These are phyloP conservation scores for Chlamydomonas schloesseri DNA, from an alignment of 139 green algal genomes.

Conservation along the genomic window DNA sequence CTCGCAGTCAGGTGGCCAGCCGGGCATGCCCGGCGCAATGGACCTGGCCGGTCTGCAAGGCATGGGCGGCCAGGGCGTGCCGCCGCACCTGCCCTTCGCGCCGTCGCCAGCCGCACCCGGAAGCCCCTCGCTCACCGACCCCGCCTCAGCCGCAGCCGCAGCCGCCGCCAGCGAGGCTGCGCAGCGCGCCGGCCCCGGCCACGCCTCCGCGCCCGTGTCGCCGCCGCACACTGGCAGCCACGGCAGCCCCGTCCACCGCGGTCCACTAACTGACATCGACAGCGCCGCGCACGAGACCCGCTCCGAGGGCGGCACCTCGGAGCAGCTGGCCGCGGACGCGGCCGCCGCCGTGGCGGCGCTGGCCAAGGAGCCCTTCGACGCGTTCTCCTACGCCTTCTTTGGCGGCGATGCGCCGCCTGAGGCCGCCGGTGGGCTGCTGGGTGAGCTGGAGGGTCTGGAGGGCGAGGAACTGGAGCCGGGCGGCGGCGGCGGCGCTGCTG, in stretches of 20 bases:
- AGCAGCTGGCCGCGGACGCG: slow-evolving; percentile 33
- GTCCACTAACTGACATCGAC: not conserved
- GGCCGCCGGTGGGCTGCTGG: slow-evolving; percentile 40
- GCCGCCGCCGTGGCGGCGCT: slow-evolving; percentile 30
- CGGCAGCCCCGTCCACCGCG: slow-evolving; percentile 13
- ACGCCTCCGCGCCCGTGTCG: slow-evolving; percentile 21
- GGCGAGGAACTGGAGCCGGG: slow-evolving; percentile 1
- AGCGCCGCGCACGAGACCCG: slow-evolving; percentile 12
- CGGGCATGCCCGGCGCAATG: not conserved
- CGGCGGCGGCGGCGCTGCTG: not conserved
- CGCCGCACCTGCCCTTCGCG: not conserved
- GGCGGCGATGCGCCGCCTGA: slow-evolving; percentile 20
- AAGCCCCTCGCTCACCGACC: slow-evolving; percentile 1
- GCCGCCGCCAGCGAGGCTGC: not conserved
- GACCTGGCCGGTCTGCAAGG: not conserved
- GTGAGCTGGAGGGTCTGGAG: slow-evolving; percentile 38
- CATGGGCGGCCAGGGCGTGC: not conserved
- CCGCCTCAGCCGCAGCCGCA: not conserved
- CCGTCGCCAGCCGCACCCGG: slow-evolving; percentile 16
- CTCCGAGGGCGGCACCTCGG: slow-evolving; percentile 22
- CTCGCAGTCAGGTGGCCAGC: no score
- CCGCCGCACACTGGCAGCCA: slow-evolving; percentile 11
- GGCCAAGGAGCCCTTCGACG: slow-evolving; percentile 50
- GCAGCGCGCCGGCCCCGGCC: not conserved
- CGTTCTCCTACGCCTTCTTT: slow-evolving; percentile 68